Percentiles rank a stretch among this genome's conserved stretches.
These are phyloP conservation scores for Citrus australasica DNA, from an alignment of 345 rosid species.

Conservation along the genomic window DNA sequence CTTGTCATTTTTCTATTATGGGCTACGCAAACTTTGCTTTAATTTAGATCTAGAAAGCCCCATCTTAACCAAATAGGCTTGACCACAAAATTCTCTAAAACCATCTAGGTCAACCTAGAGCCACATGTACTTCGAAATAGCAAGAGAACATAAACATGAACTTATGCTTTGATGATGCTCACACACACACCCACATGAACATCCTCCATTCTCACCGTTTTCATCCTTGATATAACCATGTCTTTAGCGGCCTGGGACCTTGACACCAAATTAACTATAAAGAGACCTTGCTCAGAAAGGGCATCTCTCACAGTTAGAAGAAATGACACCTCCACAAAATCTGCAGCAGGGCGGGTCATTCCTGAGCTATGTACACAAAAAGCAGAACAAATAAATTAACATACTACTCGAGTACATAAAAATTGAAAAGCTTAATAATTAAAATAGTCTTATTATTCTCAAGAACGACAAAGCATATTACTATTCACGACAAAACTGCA, in stretches of 20 bases:
- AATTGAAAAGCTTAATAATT: not conserved
- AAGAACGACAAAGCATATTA: not conserved
- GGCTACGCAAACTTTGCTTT: not conserved
- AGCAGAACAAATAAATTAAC: not conserved
- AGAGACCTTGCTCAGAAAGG: constrained; percentile 75
- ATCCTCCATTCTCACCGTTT: constrained; percentile 41
- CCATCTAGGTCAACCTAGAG: not conserved
- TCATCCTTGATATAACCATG: constrained; percentile 69
- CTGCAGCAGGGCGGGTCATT: constrained; percentile 85
- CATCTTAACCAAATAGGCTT: not conserved
- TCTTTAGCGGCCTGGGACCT: constrained; percentile 73
- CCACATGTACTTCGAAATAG: not conserved
- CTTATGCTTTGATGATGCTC: not conserved
- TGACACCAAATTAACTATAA: constrained; percentile 79
- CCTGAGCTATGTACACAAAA: constrained; percentile 56
- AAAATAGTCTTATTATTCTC: not conserved
- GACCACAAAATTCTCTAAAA: not conserved
- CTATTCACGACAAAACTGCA: not conserved
- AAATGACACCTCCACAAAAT: constrained; percentile 79
- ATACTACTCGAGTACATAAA: no score
- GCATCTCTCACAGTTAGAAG: constrained; percentile 54
- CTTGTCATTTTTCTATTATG: not conserved
- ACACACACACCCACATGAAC: not conserved
- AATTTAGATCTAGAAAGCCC: not conserved
- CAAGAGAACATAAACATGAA: not conserved